Evolutionary conservation across 345 rosid genomes (phyloP), one percentile per base, ranked within the genome.

Genomic region (Bruguiera gymnorhiza): DNA sequence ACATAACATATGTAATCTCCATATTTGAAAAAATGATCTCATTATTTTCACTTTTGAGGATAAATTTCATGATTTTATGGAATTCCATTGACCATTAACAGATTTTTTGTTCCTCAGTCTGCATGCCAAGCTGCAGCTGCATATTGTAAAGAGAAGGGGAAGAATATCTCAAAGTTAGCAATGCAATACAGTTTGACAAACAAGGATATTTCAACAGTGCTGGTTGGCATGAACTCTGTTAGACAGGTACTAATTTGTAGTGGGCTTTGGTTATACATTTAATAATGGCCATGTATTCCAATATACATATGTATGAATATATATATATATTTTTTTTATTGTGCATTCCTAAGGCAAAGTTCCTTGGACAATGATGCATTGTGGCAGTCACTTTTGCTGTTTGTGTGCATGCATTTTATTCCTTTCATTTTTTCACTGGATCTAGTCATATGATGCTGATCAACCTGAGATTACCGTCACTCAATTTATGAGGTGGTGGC

Each of bases 141-240:
- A 51, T 74, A 77, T 51, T 89, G 98, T 73, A 85, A 88, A 75
- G 83, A 78, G 80, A 89, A 86, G 76, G 93, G 93, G 60, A 91
- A 87, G 82, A 87, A 87, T 74, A 83, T 94, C 72, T 77, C 95
- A 32, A 94, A 88, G 90, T 65, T 89, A 61, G 97, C 96, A 48
- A 70, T 91, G 82, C 95, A 91, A 48, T 94, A 91, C 82, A 89
- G 96, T 81, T 72, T 91, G 83, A 68, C 78, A 66, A 89, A 89
- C 73, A 85, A 85, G 82, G 91, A 88, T 55, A 82, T 94, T 61
- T 85, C 97, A 1, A 74, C 97, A 0, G 85, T 89, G 63, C 84
- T 94, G 71, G 95, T 94, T 60, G 97, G 98, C 75, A 89, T 94
- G 97, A 87, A 87, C 79, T 89, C 96, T 29, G 84, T 81, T 31